Conservation (phyloP, 345 rosid genomes). For the Corchorus olitorius region DNA sequence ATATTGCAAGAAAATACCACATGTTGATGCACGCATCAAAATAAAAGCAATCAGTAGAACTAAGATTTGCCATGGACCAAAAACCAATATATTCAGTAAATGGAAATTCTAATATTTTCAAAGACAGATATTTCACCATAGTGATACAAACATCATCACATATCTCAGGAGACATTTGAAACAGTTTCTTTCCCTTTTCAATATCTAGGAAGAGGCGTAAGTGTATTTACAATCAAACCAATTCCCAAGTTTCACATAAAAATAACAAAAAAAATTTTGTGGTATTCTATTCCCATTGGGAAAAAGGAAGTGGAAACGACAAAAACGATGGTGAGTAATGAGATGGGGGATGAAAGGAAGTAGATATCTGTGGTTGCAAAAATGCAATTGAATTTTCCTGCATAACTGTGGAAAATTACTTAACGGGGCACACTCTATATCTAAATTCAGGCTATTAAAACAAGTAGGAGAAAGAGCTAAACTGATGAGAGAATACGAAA, state of each 20-base stretch:
- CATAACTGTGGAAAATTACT: slow-evolving; percentile 18
- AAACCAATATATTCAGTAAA: background rate
- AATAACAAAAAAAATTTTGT: background rate
- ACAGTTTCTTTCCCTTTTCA: background rate
- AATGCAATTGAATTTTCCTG: slow-evolving; percentile 21
- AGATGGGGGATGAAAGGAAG: slow-evolving; percentile 8
- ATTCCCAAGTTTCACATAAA: slow-evolving; percentile 13
- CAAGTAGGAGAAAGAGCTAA: slow-evolving; percentile 12
- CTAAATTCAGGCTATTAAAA: slow-evolving; percentile 13
- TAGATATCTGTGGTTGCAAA: slow-evolving; percentile 23
- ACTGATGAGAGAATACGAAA: slow-evolving; percentile 26
- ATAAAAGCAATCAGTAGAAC: slow-evolving; percentile 7
- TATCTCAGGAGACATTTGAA: background rate
- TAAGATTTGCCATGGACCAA: background rate
- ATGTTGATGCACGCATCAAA: background rate
- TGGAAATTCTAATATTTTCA: slow-evolving; percentile 1
- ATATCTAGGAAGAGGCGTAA: background rate
- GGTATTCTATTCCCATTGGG: slow-evolving; percentile 8
- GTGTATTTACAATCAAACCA: slow-evolving; percentile 12
- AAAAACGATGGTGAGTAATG: slow-evolving; percentile 6
- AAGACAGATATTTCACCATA: background rate
- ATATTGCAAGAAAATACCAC: background rate
- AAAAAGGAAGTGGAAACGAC: background rate
- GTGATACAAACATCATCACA: slow-evolving; percentile 18
- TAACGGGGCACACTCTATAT: slow-evolving; percentile 2